Conservation (phyloP, 495 filamentous ascomycete species). For the Talaromyces thailandensis region DNA sequence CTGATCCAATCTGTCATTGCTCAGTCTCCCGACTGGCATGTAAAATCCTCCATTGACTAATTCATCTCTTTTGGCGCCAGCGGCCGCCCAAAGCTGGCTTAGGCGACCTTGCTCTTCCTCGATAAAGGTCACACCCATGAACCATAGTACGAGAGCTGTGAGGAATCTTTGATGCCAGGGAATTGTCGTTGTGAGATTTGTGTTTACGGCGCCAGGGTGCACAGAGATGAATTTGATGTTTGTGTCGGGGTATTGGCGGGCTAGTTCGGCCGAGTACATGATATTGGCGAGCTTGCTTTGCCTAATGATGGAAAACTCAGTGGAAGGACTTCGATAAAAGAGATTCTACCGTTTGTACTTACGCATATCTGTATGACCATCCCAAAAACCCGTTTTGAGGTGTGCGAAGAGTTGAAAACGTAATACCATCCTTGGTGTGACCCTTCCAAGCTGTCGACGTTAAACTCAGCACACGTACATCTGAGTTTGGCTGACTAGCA, state of each 20-base stretch:
- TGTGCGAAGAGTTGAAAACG: slow-evolving; percentile 17
- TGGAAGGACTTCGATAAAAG: slow-evolving; percentile 22
- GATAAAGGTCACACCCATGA: slow-evolving; percentile 14
- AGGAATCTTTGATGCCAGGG: neutral
- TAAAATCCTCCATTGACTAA: slow-evolving; percentile 27
- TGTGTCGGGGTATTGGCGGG: slow-evolving; percentile 27
- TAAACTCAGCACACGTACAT: slow-evolving; percentile 35
- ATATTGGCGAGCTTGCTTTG: slow-evolving; percentile 51
- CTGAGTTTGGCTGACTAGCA: slow-evolving; percentile 24
- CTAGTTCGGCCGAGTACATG: slow-evolving; percentile 43
- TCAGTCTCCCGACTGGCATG: slow-evolving; percentile 27
- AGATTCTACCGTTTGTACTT: slow-evolving; percentile 17
- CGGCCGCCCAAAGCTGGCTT: slow-evolving; percentile 35
- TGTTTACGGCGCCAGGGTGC: slow-evolving; percentile 37
- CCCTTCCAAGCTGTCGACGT: slow-evolving; percentile 23
- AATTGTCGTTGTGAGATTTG: slow-evolving; percentile 17
- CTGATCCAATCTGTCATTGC: slow-evolving; percentile 2
- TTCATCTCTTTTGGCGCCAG: slow-evolving; percentile 12
- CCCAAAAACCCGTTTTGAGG: slow-evolving; percentile 5
- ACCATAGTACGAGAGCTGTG: slow-evolving; percentile 1
- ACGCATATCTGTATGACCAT: slow-evolving; percentile 3
- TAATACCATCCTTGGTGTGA: slow-evolving; percentile 23
- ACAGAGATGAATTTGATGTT: slow-evolving; percentile 34
- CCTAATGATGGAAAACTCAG: slow-evolving; percentile 9
- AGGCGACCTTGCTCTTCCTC: slow-evolving; percentile 20